A percentile compares a stretch with the other conserved stretches of the same genome.
Evolutionary conservation across 2,329 filamentous ascomycete species (phyloP).

Genomic region (Chrysoporthe deuterocubensis): DNA sequence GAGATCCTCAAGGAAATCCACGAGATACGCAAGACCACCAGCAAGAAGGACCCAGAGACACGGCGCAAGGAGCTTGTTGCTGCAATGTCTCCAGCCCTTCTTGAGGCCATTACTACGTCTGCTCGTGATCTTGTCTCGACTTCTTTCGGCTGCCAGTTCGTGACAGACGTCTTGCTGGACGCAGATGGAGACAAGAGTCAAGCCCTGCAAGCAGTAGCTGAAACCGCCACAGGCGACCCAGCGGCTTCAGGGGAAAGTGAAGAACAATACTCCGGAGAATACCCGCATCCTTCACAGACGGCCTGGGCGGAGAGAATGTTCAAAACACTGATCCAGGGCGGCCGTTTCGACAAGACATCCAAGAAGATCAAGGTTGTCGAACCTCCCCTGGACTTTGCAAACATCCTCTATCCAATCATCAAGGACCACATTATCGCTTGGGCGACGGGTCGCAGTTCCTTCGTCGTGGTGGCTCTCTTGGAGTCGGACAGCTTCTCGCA

Average conservation of each 20-base stretch:
- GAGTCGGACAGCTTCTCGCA: slow-evolving; percentile 75
- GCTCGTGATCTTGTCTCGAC: slow-evolving; percentile 72
- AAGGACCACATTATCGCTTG: slow-evolving; percentile 75
- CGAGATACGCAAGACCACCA: slow-evolving; percentile 78
- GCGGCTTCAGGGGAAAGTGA: slow-evolving; percentile 44
- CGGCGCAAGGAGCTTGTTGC: slow-evolving; percentile 78
- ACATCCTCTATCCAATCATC: slow-evolving; percentile 81
- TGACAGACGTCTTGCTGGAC: slow-evolving; percentile 80
- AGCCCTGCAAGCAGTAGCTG: slow-evolving; percentile 73
- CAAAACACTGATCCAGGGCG: slow-evolving; percentile 88
- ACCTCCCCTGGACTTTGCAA: slow-evolving; percentile 79
- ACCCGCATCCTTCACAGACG: slow-evolving; percentile 63
- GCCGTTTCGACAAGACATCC: slow-evolving; percentile 76
- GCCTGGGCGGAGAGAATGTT: slow-evolving; percentile 78
- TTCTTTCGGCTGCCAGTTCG: slow-evolving; percentile 84
- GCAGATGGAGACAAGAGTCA: slow-evolving; percentile 75
- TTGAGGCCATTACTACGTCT: slow-evolving; percentile 72
- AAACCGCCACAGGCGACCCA: slow-evolving; percentile 63
- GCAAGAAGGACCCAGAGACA: slow-evolving; percentile 84
- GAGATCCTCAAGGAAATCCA: slow-evolving; percentile 78
- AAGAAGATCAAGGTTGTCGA: slow-evolving; percentile 74
- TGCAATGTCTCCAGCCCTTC: slow-evolving; percentile 73
- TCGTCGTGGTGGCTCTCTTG: slow-evolving; percentile 80
- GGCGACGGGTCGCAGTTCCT: slow-evolving; percentile 85
- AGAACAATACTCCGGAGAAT: slow-evolving; percentile 42